Conservation (phyloP, 2,329 filamentous ascomycete species). For the Pseudogymnoascus sp. region DNA sequence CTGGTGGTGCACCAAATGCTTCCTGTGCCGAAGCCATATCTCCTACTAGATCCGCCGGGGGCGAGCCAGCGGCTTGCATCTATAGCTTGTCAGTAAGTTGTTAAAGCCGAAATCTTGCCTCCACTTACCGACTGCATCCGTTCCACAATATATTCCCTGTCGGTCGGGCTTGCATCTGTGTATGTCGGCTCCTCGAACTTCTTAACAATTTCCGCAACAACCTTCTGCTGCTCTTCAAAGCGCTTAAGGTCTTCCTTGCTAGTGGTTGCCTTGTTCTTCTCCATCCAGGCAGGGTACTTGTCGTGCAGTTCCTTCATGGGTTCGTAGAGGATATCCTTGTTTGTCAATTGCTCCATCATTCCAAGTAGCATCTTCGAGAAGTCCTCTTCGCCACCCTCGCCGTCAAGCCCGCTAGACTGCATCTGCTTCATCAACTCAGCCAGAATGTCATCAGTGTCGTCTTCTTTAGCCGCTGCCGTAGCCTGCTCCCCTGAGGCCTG, state of each 20-base stretch:
- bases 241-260: conserved; percentile 66
- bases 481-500: conserved; percentile 80
- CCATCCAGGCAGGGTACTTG: conserved; percentile 87
- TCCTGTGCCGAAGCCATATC: conserved; percentile 82
- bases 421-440: conserved; percentile 90
- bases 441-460: conserved; percentile 69
- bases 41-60: conserved; percentile 83
- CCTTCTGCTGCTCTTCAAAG: conserved; percentile 70
- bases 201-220: conserved; percentile 79
- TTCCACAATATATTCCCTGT: conserved; percentile 90
- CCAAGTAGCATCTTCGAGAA: conserved; percentile 91
- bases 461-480: conserved; percentile 65
- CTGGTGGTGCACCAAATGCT: conserved; percentile 50
- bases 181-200: conserved; percentile 82
- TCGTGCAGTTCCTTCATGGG: conserved; percentile 95
- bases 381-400: conserved; percentile 64
- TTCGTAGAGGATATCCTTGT: conserved; percentile 96
- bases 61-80: conserved; percentile 96
- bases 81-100: conserved; percentile 33
- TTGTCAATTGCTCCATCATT: conserved; percentile 98
- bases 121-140: conserved; percentile 86
- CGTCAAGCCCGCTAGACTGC: conserved; percentile 55
- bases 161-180: conserved; percentile 69
- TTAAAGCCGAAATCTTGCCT: conserved; percentile 10
- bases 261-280: conserved; percentile 62